Conservation (phyloP, 1,139 yeast genomes). For the Meyerozyma athensensis region DNA sequence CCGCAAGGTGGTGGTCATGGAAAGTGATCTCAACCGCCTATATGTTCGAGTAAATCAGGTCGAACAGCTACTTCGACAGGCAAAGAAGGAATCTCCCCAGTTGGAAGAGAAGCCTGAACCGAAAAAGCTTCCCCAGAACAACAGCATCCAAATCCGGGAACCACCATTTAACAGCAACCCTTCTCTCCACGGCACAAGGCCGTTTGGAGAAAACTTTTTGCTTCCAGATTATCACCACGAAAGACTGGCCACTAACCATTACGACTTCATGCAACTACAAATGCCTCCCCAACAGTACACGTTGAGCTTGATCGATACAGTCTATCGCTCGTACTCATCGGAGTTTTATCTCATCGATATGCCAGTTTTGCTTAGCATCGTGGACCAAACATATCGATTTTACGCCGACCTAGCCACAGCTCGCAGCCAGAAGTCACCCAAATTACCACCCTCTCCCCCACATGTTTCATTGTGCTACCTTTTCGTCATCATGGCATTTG, state of each 20-base stretch:
- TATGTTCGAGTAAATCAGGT: constrained; percentile 37
- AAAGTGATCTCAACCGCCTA: constrained; percentile 42
- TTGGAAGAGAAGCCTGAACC: background rate
- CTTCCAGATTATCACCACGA: constrained; percentile 25
- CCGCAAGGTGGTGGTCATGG: constrained; percentile 48
- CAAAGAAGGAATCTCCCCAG: background rate
- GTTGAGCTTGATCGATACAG: constrained; percentile 24
- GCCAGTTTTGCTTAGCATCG: constrained; percentile 25
- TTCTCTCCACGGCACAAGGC: background rate
- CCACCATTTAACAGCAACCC: background rate
- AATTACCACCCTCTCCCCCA: constrained; percentile 4
- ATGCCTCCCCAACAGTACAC: constrained; percentile 31
- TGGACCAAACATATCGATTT: constrained; percentile 13
- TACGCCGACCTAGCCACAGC: constrained; percentile 4
- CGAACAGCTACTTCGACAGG: constrained; percentile 16
- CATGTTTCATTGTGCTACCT: constrained; percentile 24
- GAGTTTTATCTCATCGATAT: constrained; percentile 39
- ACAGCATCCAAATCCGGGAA: background rate
- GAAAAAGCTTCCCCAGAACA: background rate
- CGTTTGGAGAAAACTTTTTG: constrained; percentile 15
- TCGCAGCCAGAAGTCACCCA: constrained; percentile 11
- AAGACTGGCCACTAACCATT: constrained; percentile 21
- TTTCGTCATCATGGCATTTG: constrained; percentile 32
- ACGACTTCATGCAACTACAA: constrained; percentile 15
- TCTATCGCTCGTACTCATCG: constrained; percentile 30